Percentiles rank a stretch among this genome's conserved stretches.
phyloP scores from a whole-genome alignment of 345 rosid genomes.

The Eucalyptus marginata region DNA sequence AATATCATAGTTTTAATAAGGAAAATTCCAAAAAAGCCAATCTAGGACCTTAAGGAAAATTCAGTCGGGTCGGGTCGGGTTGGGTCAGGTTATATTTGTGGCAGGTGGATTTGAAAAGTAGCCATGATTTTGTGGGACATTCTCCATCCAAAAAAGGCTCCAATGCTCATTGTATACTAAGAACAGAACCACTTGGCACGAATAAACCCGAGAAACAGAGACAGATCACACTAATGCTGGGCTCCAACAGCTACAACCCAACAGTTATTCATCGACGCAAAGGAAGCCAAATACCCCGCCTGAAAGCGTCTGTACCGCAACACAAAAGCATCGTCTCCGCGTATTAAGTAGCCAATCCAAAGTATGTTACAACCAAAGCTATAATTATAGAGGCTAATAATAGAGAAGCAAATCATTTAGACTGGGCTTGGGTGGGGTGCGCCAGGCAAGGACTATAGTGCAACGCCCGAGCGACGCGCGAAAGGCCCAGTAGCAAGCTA shows the following conservation, averaged over 20 bases:
- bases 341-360: fast-evolving
- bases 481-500: not conserved
- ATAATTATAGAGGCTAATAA: no score
- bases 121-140: not conserved
- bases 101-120: not conserved
- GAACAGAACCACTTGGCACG: not conserved
- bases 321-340: not conserved
- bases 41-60: not conserved
- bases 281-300: not conserved
- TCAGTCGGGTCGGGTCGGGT: not conserved
- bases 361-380: no score
- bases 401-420: not conserved
- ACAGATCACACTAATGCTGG: not conserved
- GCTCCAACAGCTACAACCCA: not conserved
- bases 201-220: not conserved
- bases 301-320: not conserved
- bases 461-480: not conserved
- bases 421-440: not conserved
- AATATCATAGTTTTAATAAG: not conserved
- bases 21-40: not conserved
- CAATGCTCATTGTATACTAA: not conserved
- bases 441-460: not conserved
- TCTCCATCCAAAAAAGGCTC: not conserved
- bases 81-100: not conserved
- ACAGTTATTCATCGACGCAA: not conserved